Evolutionary conservation across 108 stramenopile species (phyloP).

Genomic region (Aurantiochytrium sp.): DNA sequence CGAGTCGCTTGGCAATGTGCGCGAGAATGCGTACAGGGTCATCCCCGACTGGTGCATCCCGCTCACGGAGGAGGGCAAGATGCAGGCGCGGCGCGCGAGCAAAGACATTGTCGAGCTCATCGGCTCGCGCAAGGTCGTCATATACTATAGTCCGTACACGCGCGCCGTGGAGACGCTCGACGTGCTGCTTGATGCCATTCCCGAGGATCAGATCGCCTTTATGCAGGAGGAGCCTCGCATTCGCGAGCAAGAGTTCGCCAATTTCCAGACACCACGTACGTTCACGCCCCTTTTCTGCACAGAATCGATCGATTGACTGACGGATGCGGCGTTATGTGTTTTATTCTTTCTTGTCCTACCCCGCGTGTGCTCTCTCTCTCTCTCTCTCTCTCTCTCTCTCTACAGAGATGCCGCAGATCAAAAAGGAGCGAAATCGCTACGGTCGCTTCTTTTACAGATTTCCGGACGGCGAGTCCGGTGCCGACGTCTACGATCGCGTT

Average conservation of each 20-base stretch:
- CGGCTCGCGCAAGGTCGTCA: neutral
- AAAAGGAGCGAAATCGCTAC: conserved; percentile 45
- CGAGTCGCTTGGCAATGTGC: neutral
- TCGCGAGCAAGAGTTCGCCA: conserved; percentile 69
- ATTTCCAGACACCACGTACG: conserved; percentile 55
- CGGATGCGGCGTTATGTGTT: neutral
- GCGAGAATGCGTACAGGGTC: neutral
- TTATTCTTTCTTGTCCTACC: no score
- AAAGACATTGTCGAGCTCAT: neutral
- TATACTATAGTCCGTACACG: neutral
- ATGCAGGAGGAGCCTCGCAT: conserved; percentile 64
- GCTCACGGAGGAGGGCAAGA: neutral
- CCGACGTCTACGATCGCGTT: conserved; percentile 52
- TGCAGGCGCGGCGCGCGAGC: neutral
- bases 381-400: neutral
- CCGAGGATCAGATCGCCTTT: conserved; percentile 31
- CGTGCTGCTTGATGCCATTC: neutral
- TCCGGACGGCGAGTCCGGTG: conserved; percentile 50
- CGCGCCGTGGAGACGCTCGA: conserved; percentile 3
- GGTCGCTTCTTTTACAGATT: conserved; percentile 58
- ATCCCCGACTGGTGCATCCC: neutral
- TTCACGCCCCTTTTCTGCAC: neutral
- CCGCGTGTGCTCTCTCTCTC: neutral
- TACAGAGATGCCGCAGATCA: conserved; percentile 46
- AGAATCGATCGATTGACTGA: neutral